Conservation (phyloP, 306 rosid species). For the Quercus parvula region DNA sequence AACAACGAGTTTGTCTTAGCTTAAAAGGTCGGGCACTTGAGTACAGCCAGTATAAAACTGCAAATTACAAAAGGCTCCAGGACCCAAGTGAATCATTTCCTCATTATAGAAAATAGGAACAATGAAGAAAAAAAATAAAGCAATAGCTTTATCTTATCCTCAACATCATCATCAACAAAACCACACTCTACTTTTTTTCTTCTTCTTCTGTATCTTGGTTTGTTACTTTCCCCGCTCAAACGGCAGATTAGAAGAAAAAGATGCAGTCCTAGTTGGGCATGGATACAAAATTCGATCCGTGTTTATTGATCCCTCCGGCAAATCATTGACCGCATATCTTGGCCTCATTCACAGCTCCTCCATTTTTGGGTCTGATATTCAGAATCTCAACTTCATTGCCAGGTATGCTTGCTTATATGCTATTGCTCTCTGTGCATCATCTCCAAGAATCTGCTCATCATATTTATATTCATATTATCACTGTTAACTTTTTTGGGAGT, state of each 20-base stretch:
- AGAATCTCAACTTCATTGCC: constrained; percentile 47
- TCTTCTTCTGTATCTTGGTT: background rate
- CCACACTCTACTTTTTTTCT: background rate
- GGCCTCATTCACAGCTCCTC: constrained; percentile 48
- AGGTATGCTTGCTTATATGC: constrained; percentile 37
- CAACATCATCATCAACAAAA: background rate
- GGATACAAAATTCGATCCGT: constrained; percentile 55
- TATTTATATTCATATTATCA: too few species aligned
- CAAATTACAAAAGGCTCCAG: too few species aligned
- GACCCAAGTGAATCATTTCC: too few species aligned
- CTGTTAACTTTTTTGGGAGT: too few species aligned
- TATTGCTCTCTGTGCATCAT: too few species aligned
- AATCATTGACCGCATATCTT: constrained; percentile 57
- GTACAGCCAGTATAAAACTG: too few species aligned
- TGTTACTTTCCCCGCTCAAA: background rate
- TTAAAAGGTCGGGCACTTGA: too few species aligned
- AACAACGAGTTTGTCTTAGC: too few species aligned
- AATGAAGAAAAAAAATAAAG: too few species aligned
- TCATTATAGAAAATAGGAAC: too few species aligned
- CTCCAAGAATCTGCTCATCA: too few species aligned
- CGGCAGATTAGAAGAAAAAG: background rate
- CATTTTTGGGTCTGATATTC: constrained; percentile 63
- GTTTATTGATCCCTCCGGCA: background rate
- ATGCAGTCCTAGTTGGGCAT: constrained; percentile 32
- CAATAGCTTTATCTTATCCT: background rate